These are phyloP conservation scores for Austroboletus olivaceoglutinosus DNA, from an alignment of 1,284 basidiomycete species.

Conservation along the genomic window DNA sequence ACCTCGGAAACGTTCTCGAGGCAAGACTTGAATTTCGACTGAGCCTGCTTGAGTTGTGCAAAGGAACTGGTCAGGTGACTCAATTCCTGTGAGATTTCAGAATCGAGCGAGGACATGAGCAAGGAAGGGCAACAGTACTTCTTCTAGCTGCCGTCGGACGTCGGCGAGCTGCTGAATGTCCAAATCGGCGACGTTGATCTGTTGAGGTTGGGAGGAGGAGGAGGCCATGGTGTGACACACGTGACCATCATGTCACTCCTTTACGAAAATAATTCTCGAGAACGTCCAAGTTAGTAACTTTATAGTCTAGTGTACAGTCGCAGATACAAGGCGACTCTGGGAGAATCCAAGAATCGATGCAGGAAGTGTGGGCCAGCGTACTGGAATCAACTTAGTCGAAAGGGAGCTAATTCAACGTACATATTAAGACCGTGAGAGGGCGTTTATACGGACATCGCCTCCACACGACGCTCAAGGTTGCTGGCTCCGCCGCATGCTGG, in stretches of 20 bases:
- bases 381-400: not conserved
- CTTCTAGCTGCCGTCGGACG: conserved; percentile 86
- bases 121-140: conserved; percentile 46
- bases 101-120: not conserved
- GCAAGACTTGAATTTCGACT: conserved; percentile 89
- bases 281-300: no score
- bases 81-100: conserved; percentile 64
- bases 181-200: conserved; percentile 76
- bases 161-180: conserved; percentile 81
- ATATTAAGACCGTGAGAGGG: conserved; percentile 29
- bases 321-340: not conserved
- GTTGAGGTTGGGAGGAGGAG: conserved; percentile 50
- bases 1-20: conserved; percentile 82
- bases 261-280: no score
- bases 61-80: conserved; percentile 92
- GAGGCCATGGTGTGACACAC: conserved; percentile 5
- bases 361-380: conserved; percentile 1
- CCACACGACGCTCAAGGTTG: conserved; percentile 14
- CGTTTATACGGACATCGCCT: conserved; percentile 18
- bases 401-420: conserved; percentile 21
- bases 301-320: no score
- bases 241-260: conserved; percentile 13
- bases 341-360: conserved; percentile 10
- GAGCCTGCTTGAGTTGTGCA: conserved; percentile 88
- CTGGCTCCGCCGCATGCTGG: conserved; percentile 12